These are phyloP conservation scores for Telfairia occidentalis DNA, from an alignment of 331 rosid genomes.

Conservation along the genomic window DNA sequence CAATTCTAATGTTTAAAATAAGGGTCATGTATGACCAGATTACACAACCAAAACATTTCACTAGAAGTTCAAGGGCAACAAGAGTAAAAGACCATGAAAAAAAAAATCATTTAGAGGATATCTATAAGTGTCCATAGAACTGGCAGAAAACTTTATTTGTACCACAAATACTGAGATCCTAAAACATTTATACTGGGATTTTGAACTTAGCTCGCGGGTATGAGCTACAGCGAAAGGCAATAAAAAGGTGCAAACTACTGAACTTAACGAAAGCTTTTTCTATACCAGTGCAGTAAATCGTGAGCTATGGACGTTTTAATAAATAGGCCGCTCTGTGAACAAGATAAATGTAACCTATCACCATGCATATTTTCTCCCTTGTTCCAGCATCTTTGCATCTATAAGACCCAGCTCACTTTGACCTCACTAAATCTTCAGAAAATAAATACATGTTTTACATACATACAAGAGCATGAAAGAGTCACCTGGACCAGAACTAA, in stretches of 20 bases:
- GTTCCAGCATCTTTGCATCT: too few relatives aligned
- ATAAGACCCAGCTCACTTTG: background rate
- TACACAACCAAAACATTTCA: background rate
- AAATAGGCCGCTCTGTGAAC: too few relatives aligned
- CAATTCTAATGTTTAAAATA: background rate
- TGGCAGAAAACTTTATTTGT: background rate
- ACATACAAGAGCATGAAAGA: background rate
- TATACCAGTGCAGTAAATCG: background rate
- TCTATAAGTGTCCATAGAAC: background rate
- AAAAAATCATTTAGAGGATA: background rate
- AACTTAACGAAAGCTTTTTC: background rate
- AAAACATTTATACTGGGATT: background rate
- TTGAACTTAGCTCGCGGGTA: background rate
- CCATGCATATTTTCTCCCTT: too few relatives aligned
- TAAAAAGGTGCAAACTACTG: background rate
- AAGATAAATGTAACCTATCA: too few relatives aligned
- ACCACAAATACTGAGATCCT: background rate
- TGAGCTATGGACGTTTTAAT: background rate
- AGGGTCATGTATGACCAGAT: background rate
- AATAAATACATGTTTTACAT: background rate
- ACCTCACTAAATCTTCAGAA: background rate
- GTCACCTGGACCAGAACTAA: conserved; percentile 27
- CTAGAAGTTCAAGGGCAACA: background rate
- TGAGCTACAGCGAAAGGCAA: background rate
- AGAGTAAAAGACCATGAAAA: background rate